Conservation (phyloP, 768 basidiomycete species). For the Coprinopsis marcescibilis region DNA sequence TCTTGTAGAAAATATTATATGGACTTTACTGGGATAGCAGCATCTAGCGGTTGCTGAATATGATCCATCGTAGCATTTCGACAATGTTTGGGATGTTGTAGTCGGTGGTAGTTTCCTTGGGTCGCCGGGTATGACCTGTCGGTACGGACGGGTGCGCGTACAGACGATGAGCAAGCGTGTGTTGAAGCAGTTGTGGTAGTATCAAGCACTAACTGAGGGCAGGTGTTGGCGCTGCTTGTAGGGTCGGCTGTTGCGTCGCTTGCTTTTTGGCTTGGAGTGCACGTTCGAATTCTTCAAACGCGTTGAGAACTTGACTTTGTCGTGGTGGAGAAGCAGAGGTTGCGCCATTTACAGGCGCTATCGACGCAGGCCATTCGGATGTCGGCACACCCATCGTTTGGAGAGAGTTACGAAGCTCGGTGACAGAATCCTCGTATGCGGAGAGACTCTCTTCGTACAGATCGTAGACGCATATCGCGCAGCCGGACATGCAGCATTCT, state of each 20-base stretch:
- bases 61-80: too few species aligned
- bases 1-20: too few species aligned
- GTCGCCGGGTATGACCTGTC: too few species aligned
- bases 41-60: too few species aligned
- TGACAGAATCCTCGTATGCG: slow-evolving; percentile 53
- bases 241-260: slow-evolving; percentile 1
- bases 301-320: slow-evolving; percentile 36
- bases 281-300: slow-evolving; percentile 71
- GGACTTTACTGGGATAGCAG: too few species aligned
- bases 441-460: slow-evolving; percentile 71
- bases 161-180: too few species aligned
- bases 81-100: too few species aligned
- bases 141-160: too few species aligned
- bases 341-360: slow-evolving; percentile 16
- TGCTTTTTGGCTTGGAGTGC: slow-evolving; percentile 42
- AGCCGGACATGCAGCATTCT: slow-evolving; percentile 97
- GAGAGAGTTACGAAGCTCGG: slow-evolving; percentile 46
- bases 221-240: too few species aligned
- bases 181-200: too few species aligned
- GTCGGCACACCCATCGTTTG: slow-evolving; percentile 42
- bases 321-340: background rate
- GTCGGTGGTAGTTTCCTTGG: too few species aligned
- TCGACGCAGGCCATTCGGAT: slow-evolving; percentile 57
- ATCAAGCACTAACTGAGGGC: too few species aligned
- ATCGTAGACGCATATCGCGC: slow-evolving; percentile 89